phyloP scores from a whole-genome alignment of 306 rosid genomes.

The Fagus sylvatica region DNA sequence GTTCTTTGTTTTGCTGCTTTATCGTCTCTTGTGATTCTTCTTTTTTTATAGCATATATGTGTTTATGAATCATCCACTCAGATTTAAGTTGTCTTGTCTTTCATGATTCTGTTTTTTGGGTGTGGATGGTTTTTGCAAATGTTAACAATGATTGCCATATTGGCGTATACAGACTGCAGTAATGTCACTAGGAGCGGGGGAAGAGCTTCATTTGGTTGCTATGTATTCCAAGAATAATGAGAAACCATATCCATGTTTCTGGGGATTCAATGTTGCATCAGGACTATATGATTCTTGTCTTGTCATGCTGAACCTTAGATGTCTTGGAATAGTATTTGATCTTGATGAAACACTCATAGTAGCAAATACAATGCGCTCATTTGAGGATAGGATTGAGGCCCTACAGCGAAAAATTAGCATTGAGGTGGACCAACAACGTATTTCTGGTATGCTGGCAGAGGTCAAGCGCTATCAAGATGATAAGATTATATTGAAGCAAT shows the following conservation, averaged over 20 bases:
- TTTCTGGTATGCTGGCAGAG: constrained; percentile 86
- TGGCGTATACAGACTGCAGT: constrained; percentile 80
- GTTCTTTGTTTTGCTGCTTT: neutral
- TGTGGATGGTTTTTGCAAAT: constrained; percentile 16
- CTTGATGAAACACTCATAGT: constrained; percentile 97
- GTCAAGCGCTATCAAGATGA: constrained; percentile 88
- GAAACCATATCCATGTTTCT: constrained; percentile 68
- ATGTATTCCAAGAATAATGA: constrained; percentile 73
- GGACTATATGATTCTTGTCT: constrained; percentile 91
- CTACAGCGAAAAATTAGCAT: constrained; percentile 82
- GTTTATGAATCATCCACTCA: neutral
- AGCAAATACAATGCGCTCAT: constrained; percentile 98
- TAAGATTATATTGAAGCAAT: constrained; percentile 83
- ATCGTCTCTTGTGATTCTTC: neutral
- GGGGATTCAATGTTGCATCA: constrained; percentile 79
- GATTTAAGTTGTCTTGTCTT: neutral
- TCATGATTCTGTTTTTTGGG: neutral
- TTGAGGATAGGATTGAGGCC: constrained; percentile 94
- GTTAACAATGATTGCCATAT: constrained; percentile 16
- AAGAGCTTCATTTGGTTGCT: constrained; percentile 95
- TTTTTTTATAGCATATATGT: neutral
- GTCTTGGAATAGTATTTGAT: constrained; percentile 98
- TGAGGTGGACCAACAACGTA: constrained; percentile 80
- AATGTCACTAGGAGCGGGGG: constrained; percentile 64
- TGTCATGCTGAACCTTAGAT: constrained; percentile 90